Evolutionary conservation across 148 eudicot species (phyloP), one percentile per base, ranked within the genome.

Genomic region (Dysphania ambrosioides): DNA sequence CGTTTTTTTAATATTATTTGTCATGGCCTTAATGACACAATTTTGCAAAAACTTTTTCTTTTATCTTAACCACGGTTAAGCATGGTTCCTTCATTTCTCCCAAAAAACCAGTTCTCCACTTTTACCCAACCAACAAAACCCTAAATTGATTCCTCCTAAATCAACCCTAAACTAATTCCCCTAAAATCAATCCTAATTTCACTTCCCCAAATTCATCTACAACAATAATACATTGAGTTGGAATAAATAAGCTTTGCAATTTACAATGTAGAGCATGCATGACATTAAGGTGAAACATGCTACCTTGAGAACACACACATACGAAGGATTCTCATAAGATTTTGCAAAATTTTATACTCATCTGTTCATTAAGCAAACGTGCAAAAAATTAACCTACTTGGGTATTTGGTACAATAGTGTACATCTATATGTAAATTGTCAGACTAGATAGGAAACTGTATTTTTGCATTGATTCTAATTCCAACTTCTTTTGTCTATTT

Each of bases 261-360:
- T 87, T 88, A 93, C 92, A 87, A 89, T 88, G 88, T 73, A 83
- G 82, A 60, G 80, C 96, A 77, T 93, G 90, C 96, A 87, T 90
- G 96, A 87, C 96, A 93, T 77, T 87, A 85, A 80, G 98, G 98
- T 72, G 79, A 78, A 74, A 93, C 92, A 82, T 86, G 89, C 66
- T 93, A n/a, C 96, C 82, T 85, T 86, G 57, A 93, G 87, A 74
- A 93, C 89, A 67, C 83, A 84, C 83, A 82, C 63, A 75, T 89
- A 93, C 77, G 82, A 80, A 65, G 89, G 86, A 68, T 85, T 90
- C 34, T 83, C 85, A 71, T 93, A 93, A 73, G 87, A 90, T 60
- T 81, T 86, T 62, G 81, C 74, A 64, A 93, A 89, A 73, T 89
- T 89, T 72, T 86, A n/a, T n/a, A n/a, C n/a, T n/a, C n/a, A n/a